Evolutionary conservation across 2,329 filamentous ascomycete species (phyloP).

Genomic region (Mycogone perniciosa): DNA sequence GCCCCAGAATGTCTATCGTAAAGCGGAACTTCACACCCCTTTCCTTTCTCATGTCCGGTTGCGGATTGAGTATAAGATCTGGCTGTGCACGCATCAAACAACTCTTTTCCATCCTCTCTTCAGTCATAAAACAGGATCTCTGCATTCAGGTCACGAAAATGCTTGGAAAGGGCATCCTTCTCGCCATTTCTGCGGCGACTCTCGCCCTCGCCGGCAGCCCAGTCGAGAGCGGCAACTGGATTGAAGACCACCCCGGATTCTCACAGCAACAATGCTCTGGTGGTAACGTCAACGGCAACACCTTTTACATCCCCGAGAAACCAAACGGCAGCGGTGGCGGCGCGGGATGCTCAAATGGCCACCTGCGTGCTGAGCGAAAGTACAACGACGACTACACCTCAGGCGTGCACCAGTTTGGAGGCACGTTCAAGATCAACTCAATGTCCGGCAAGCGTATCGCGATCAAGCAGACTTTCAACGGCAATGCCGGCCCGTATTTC

Average conservation of each 20-base stretch:
- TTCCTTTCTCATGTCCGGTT: no score
- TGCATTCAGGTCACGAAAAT: no score
- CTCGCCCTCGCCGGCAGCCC: conserved; percentile 13
- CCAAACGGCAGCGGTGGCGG: conserved; percentile 17
- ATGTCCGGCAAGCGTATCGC: conserved; percentile 18
- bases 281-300: conserved; percentile 15
- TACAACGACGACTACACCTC: conserved; percentile 18
- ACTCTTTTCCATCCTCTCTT: no score
- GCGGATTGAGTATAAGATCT: no score
- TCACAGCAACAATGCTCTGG: conserved; percentile 15
- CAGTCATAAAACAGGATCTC: no score
- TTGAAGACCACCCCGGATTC: conserved; percentile 5
- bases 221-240: conserved; percentile 16
- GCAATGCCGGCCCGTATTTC: conserved; percentile 16
- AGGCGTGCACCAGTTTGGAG: conserved; percentile 19
- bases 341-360: conserved; percentile 18
- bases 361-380: conserved; percentile 18
- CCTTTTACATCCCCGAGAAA: conserved; percentile 14
- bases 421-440: conserved; percentile 20
- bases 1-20: no score
- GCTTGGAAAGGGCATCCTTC: background rate
- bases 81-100: no score
- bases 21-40: no score
- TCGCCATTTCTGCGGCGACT: conserved; percentile 12
- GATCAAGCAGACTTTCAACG: conserved; percentile 22